Percentiles rank a stretch among this genome's conserved stretches.
These are phyloP conservation scores for Colletotrichum tropicicola DNA, from an alignment of 2,329 filamentous ascomycete species.

Conservation along the genomic window DNA sequence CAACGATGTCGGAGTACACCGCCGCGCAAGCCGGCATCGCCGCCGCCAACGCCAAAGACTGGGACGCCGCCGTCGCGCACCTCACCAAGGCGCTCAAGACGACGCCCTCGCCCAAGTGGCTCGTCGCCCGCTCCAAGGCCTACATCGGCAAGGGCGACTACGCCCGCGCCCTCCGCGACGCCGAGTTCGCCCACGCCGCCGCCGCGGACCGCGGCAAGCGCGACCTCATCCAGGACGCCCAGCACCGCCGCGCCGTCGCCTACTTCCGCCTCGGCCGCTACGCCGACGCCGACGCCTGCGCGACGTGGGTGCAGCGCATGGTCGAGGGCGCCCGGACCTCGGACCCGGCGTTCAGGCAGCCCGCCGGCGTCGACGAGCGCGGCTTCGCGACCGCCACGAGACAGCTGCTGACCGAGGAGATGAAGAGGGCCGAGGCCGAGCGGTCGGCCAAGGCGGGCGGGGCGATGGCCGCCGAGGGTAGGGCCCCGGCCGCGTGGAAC, in stretches of 20 bases:
- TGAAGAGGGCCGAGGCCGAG: conserved; percentile 38
- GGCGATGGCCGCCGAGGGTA: conserved; percentile 21
- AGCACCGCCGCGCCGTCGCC: conserved; percentile 81
- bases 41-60: conserved; percentile 71
- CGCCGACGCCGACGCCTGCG: conserved; percentile 79
- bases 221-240: conserved; percentile 80
- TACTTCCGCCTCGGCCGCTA: conserved; percentile 75
- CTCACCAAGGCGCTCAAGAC: conserved; percentile 74
- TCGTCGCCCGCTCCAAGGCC: conserved; percentile 83
- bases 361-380: conserved; percentile 49
- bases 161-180: conserved; percentile 73
- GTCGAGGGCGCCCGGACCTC: conserved; percentile 48
- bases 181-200: conserved; percentile 70
- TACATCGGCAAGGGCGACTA: conserved; percentile 72
- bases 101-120: conserved; percentile 78
- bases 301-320: conserved; percentile 64
- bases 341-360: conserved; percentile 40
- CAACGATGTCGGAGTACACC: conserved; percentile 53
- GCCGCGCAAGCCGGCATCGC: conserved; percentile 70
- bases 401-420: conserved; percentile 39
- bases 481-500: conserved; percentile 42
- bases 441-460: not conserved
- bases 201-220: conserved; percentile 76
- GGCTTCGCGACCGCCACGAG: conserved; percentile 57
- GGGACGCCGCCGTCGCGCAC: conserved; percentile 71